These are phyloP conservation scores for Scytalidium lignicola DNA, from an alignment of 2,329 filamentous ascomycete species.

Conservation along the genomic window DNA sequence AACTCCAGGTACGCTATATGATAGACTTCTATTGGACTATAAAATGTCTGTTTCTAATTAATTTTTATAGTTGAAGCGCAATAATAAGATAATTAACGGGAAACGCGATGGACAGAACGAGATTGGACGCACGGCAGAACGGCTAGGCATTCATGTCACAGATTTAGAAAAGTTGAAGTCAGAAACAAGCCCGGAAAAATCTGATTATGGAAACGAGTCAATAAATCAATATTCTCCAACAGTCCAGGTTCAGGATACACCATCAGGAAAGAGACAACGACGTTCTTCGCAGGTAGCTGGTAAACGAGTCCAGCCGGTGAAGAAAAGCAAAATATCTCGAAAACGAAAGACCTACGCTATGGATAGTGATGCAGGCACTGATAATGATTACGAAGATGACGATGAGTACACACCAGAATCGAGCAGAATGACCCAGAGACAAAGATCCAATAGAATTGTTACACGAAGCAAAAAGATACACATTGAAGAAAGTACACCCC, in stretches of 20 bases:
- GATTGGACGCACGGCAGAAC: slow-evolving; percentile 14
- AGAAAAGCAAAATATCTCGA: too few species aligned
- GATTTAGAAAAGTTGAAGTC: neutral
- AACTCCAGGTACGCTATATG: slow-evolving; percentile 15
- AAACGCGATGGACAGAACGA: slow-evolving; percentile 20
- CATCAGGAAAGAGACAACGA: neutral
- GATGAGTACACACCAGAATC: slow-evolving; percentile 2
- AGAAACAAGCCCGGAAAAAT: neutral
- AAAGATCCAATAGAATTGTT: neutral
- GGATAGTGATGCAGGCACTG: neutral
- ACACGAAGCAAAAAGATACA: neutral
- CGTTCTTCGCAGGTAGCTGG: neutral
- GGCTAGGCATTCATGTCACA: slow-evolving; percentile 1
- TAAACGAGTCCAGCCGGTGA: too few species aligned
- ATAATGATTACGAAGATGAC: slow-evolving; percentile 2
- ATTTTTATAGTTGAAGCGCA: slow-evolving; percentile 16
- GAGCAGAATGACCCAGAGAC: neutral
- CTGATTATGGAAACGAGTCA: neutral
- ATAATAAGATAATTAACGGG: slow-evolving; percentile 21
- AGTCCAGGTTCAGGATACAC: neutral
- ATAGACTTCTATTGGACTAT: neutral
- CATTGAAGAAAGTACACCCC: too few species aligned
- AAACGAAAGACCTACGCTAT: neutral
- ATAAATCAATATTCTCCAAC: neutral
- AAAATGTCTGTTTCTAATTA: neutral